Evolutionary conservation across 208 protist genomes (phyloP).

Genomic region (Wallacemonas rigidus): DNA sequence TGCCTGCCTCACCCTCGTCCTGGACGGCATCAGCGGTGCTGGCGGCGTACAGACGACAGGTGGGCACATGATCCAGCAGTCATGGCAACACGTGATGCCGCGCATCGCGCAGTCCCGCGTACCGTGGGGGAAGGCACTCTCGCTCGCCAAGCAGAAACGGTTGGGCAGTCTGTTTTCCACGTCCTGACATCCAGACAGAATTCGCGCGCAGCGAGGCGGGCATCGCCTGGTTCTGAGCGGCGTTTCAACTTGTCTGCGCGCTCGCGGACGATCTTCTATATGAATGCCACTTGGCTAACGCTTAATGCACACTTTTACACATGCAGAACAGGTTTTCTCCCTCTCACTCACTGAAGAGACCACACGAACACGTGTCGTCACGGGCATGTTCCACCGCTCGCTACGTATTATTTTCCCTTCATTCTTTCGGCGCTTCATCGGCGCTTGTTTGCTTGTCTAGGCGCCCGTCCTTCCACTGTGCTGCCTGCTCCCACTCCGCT

Average conservation of each 20-base stretch:
- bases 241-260: no score
- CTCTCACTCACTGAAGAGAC: no score
- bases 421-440: no score
- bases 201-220: no score
- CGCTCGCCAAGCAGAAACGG: neutral
- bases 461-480: neutral
- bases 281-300: no score
- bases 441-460: neutral
- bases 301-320: no score
- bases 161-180: neutral
- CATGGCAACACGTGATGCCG: neutral
- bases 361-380: no score
- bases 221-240: no score
- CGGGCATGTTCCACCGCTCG: no score
- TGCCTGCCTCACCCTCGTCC: neutral
- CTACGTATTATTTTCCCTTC: no score
- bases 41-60: neutral
- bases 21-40: neutral
- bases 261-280: no score
- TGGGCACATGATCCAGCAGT: neutral
- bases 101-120: neutral
- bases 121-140: neutral
- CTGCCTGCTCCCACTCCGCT: neutral
- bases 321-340: no score
- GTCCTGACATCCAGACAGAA: neutral